Evolutionary conservation across 257 asterid species (phyloP), one percentile per base, ranked within the genome.

Genomic region (Solanum phureja): DNA sequence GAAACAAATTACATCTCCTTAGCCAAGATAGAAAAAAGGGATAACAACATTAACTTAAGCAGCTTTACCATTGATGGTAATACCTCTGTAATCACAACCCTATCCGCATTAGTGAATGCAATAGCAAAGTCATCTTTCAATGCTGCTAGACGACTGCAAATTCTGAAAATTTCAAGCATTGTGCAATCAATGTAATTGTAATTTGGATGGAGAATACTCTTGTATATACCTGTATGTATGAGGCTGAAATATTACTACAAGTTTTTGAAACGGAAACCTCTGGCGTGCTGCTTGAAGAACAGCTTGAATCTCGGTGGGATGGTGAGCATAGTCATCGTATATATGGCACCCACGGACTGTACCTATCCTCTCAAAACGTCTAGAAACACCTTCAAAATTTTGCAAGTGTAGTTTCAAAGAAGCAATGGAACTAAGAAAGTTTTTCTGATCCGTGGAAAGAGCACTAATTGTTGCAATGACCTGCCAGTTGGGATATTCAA

Each of bases 201-300:
- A 42, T 37, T 77, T 4, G 76, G 24, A 72, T 31, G 84, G 85
- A 33, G 31, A 29, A 85, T n/a, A 13, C 49, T 38, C 9, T 34
- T 79, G 73, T 33, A 40, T 21, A 73, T 12, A 90, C 92, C 94
- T 90, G 90, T 89, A 90, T 40, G 93, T 89, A 79, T 89, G 91
- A 83, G 94, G 92, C 87, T 92, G 93, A 86, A 90, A 90, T 86
- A 92, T 88, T 34, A 87, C 91, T 88, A 90, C 62, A 85, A 90
- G 86, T 69, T 89, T 87, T 66, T 90, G 86, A 11, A n/a, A 75
- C 56, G 93, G 92, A 46, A 90, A 89, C 83, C 85, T 90, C 66
- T 85, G 91, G 69, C 88, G 86, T 84, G 92, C 89, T 64, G 93
- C 91, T 89, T 90, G 91, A 88, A 90, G 73, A 88, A 88, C 83